Percentiles rank a stretch among this genome's conserved stretches.
phyloP scores from a whole-genome alignment of 169 alveolate genomes.

The Cryptosporidium bovis region DNA sequence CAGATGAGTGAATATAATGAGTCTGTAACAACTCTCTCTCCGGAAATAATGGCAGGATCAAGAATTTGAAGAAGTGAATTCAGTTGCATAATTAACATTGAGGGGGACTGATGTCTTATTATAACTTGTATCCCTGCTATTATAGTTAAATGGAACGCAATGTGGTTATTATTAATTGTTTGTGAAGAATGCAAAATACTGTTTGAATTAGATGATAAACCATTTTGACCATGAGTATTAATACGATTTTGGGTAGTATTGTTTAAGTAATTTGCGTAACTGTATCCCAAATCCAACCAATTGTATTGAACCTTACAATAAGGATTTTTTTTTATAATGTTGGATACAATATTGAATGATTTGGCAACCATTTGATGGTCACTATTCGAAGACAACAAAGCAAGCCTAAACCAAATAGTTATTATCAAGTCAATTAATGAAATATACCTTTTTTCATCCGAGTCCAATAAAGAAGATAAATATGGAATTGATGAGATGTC shows the following conservation, averaged over 20 bases:
- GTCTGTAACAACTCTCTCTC: constrained; percentile 30
- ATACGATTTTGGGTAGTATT: not conserved
- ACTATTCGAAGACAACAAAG: constrained; percentile 47
- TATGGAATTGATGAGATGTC: constrained; percentile 61
- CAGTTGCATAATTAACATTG: constrained; percentile 10
- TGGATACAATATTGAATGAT: constrained; percentile 17
- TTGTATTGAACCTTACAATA: constrained; percentile 3
- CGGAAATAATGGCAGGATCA: constrained; percentile 40
- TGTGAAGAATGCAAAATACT: constrained; percentile 5
- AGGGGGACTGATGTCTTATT: not conserved
- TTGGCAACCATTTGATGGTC: constrained; percentile 50
- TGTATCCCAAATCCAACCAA: constrained; percentile 62
- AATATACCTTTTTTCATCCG: not conserved
- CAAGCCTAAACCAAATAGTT: constrained; percentile 63
- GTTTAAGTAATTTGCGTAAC: not conserved
- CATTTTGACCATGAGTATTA: constrained; percentile 15
- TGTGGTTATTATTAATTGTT: not conserved
- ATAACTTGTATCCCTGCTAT: constrained; percentile 61
- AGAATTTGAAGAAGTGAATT: constrained; percentile 30
- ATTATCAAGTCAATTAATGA: constrained; percentile 22
- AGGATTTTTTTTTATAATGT: constrained; percentile 20
- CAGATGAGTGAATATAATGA: constrained; percentile 29
- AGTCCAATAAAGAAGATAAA: not conserved
- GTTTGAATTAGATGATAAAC: not conserved
- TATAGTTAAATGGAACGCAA: constrained; percentile 51